These are phyloP conservation scores for Cucurbitaria berberidis DNA, from an alignment of 2,329 filamentous ascomycete species.

Conservation along the genomic window DNA sequence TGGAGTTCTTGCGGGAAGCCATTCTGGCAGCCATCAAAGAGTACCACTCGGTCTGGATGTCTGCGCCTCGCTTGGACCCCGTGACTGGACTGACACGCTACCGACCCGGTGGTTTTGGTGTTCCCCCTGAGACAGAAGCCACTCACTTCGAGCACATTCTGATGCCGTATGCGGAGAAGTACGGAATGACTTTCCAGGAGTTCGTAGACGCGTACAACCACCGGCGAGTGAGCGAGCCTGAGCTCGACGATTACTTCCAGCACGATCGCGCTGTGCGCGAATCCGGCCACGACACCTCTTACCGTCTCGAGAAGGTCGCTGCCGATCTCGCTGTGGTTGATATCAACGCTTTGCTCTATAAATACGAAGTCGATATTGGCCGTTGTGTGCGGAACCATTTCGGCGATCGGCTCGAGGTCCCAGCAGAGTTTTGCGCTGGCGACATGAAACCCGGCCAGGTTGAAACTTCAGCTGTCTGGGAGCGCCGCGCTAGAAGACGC, in stretches of 20 bases:
- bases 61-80: constrained; percentile 73
- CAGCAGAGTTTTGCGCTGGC: constrained; percentile 77
- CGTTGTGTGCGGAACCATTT: constrained; percentile 85
- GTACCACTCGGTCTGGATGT: constrained; percentile 88
- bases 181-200: constrained; percentile 79
- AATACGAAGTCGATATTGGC: constrained; percentile 94
- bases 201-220: constrained; percentile 91
- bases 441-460: constrained; percentile 69
- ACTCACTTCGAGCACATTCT: constrained; percentile 85
- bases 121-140: constrained; percentile 90
- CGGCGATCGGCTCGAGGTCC: constrained; percentile 80
- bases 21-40: constrained; percentile 96
- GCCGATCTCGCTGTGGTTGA: constrained; percentile 93
- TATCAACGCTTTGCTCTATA: constrained; percentile 92
- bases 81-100: constrained; percentile 83
- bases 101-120: constrained; percentile 79
- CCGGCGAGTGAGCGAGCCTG: constrained; percentile 74
- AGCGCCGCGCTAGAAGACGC: constrained; percentile 82
- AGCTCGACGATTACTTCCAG: constrained; percentile 92
- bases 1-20: constrained; percentile 79
- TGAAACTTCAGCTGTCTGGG: constrained; percentile 87
- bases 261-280: constrained; percentile 96
- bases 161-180: constrained; percentile 80
- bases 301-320: constrained; percentile 80
- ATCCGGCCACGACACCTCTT: constrained; percentile 95